Conservation (phyloP, 345 rosid species). For the Pistacia vera region DNA sequence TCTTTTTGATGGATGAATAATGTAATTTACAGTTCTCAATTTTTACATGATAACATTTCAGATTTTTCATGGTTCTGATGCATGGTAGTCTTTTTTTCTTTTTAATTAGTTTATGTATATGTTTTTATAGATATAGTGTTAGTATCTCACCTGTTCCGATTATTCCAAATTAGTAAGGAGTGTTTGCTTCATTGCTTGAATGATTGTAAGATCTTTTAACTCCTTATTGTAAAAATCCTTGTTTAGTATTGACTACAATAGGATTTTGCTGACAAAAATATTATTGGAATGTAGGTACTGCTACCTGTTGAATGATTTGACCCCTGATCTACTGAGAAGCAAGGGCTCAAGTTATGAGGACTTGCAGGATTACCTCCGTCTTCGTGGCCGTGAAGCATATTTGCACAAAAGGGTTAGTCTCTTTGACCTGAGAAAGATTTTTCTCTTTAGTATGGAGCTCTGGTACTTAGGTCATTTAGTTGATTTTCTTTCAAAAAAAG, state of each 20-base stretch:
- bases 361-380: slow-evolving; percentile 76
- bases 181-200: background rate
- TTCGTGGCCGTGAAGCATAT: slow-evolving; percentile 89
- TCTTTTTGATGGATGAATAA: slow-evolving; percentile 7
- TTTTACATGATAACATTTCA: background rate
- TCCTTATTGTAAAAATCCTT: background rate
- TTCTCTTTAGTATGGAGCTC: background rate
- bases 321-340: slow-evolving; percentile 71
- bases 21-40: background rate
- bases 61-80: background rate
- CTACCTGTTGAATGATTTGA: slow-evolving; percentile 78
- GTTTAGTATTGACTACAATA: slow-evolving; percentile 8
- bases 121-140: background rate
- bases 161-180: background rate
- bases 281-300: slow-evolving; percentile 64
- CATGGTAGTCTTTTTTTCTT: background rate
- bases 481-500: background rate
- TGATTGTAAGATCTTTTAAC: slow-evolving; percentile 2
- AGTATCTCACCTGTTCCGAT: background rate
- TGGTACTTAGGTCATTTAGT: background rate
- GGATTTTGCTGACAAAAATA: slow-evolving; percentile 9
- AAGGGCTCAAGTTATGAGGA: slow-evolving; percentile 68
- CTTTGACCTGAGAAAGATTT: slow-evolving; percentile 10
- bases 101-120: background rate
- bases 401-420: slow-evolving; percentile 66